Conservation (phyloP, 164 flowering plant genomes). For the Chloranthus sessilifolius region DNA sequence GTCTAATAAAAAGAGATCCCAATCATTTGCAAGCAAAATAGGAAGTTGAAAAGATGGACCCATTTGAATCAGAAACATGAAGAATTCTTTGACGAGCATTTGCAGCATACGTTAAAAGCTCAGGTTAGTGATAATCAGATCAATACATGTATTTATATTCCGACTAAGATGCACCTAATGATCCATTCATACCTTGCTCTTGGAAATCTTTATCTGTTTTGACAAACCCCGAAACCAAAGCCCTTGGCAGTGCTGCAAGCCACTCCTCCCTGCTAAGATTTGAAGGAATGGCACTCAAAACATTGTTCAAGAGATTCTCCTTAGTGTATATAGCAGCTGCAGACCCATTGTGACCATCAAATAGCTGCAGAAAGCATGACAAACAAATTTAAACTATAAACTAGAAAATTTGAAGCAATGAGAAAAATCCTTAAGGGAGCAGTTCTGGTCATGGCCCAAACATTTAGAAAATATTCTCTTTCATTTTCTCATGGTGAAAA, state of each 20-base stretch:
- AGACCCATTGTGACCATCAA: conserved; percentile 98
- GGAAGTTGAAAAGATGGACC: too few species aligned
- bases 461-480: too few species aligned
- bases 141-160: background rate
- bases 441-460: too few species aligned
- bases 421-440: too few species aligned
- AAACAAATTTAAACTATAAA: too few species aligned
- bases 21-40: too few species aligned
- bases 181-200: conserved; percentile 50
- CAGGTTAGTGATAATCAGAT: background rate
- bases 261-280: conserved; percentile 93
- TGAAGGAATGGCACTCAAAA: conserved; percentile 77
- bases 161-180: background rate
- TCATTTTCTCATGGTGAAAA: too few species aligned
- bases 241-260: conserved; percentile 88
- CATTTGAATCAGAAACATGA: too few species aligned
- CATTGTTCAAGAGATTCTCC: conserved; percentile 85
- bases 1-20: too few species aligned
- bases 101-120: too few species aligned
- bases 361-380: conserved; percentile 56
- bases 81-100: too few species aligned
- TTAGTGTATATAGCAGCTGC: conserved; percentile 96
- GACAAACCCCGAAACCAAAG: conserved; percentile 93
- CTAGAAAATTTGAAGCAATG: too few species aligned
- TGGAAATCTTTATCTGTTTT: conserved; percentile 98